phyloP scores from a whole-genome alignment of 495 filamentous ascomycete species.

The Friedmanniomyces endolithicus region DNA sequence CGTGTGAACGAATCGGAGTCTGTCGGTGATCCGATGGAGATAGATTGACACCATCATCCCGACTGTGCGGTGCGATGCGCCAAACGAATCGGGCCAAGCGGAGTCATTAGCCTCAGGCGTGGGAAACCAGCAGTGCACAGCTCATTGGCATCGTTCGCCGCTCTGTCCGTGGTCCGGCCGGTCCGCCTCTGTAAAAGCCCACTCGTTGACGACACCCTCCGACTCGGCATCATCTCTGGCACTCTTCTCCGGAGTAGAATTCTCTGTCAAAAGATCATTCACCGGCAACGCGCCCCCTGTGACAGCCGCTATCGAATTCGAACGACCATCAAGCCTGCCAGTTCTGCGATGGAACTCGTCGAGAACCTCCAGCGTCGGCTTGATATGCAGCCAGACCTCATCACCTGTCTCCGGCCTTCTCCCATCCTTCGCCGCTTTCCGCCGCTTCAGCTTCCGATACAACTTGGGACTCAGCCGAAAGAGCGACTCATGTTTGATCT shows the following conservation, averaged over 20 bases:
- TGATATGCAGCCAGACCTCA: constrained; percentile 24
- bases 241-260: background rate
- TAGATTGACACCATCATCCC: no score
- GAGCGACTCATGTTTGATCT: constrained; percentile 21
- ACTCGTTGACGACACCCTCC: background rate
- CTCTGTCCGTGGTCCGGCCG: background rate
- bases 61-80: no score
- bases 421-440: constrained; percentile 1
- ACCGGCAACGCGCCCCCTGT: constrained; percentile 1
- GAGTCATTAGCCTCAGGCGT: no score
- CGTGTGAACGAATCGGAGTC: background rate
- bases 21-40: constrained; percentile 19
- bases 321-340: background rate
- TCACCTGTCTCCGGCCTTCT: constrained; percentile 8
- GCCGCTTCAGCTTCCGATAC: constrained; percentile 6
- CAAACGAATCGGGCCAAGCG: no score
- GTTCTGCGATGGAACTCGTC: background rate
- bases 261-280: background rate
- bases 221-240: background rate
- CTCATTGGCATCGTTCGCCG: background rate
- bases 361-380: constrained; percentile 13
- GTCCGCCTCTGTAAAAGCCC: background rate
- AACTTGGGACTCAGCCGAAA: constrained; percentile 16
- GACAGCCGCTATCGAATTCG: background rate
- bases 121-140: no score